Percentiles rank a stretch among this genome's conserved stretches.
These are phyloP conservation scores for Diutina sp. DNA, from an alignment of 1,139 yeast species.

Conservation along the genomic window DNA sequence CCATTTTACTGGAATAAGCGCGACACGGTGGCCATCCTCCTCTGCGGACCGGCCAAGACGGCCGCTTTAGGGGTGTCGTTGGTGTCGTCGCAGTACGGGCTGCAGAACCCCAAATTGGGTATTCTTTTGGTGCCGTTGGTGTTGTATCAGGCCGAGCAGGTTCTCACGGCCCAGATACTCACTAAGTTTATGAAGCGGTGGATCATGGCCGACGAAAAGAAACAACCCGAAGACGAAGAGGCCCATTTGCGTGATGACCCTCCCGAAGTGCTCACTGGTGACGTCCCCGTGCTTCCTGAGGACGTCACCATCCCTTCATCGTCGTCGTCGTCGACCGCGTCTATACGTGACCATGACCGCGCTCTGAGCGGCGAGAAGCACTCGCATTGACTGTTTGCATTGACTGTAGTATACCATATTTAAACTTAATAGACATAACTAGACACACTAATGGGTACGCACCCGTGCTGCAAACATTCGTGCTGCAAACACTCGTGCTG, in stretches of 20 bases:
- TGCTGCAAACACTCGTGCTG: too few relatives aligned
- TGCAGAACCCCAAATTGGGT: slow-evolving; percentile 48
- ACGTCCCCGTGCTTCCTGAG: slow-evolving; percentile 1
- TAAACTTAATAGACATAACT: too few relatives aligned
- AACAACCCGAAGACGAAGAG: not conserved
- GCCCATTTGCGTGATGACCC: not conserved
- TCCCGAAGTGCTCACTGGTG: not conserved
- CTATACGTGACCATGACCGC: not conserved
- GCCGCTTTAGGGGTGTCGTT: slow-evolving; percentile 86
- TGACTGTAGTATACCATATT: too few relatives aligned
- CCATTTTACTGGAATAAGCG: slow-evolving; percentile 61
- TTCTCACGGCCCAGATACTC: slow-evolving; percentile 59
- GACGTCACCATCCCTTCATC: not conserved
- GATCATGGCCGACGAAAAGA: slow-evolving; percentile 33
- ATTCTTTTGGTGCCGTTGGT: slow-evolving; percentile 69
- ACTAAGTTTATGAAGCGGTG: slow-evolving; percentile 55
- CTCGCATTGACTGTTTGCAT: not conserved
- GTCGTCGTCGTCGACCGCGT: not conserved
- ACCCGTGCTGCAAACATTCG: too few relatives aligned
- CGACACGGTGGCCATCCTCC: slow-evolving; percentile 70
- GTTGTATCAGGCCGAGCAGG: slow-evolving; percentile 78
- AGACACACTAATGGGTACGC: too few relatives aligned
- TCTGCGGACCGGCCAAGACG: slow-evolving; percentile 88
- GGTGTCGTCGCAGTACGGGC: slow-evolving; percentile 68
- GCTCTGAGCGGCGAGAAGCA: not conserved